Evolutionary conservation across 78 protist species (phyloP).

Genomic region (Chrysochromulina parva): DNA sequence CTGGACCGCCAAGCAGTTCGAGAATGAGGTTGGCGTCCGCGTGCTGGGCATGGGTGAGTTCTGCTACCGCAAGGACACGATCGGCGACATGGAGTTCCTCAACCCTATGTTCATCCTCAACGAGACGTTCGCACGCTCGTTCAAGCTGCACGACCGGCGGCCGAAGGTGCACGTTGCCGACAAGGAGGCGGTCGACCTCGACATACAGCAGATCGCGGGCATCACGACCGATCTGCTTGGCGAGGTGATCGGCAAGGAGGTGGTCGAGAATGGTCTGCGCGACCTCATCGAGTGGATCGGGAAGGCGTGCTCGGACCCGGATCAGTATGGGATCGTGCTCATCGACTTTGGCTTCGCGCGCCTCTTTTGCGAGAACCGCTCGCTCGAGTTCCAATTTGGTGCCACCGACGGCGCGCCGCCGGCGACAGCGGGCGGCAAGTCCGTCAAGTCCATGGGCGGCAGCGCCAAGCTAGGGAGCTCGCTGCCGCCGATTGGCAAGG

Average conservation of each 20-base stretch:
- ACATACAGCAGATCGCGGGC: not conserved
- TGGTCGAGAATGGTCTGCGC: not conserved
- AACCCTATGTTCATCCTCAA: not conserved
- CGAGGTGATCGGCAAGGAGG: not conserved
- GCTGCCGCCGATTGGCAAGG: too few species aligned
- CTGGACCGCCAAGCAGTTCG: not conserved
- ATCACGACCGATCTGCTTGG: not conserved
- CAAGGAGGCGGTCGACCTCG: not conserved
- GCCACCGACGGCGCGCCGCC: not conserved
- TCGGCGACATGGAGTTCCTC: not conserved
- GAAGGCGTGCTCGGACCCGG: not conserved
- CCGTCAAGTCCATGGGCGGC: not conserved
- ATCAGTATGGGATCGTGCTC: not conserved
- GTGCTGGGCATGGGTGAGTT: not conserved
- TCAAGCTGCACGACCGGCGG: not conserved
- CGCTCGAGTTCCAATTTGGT: not conserved
- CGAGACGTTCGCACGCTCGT: not conserved
- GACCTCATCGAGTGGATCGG: not conserved
- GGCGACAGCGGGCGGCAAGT: not conserved
- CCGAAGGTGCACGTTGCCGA: not conserved
- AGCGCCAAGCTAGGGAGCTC: too few species aligned
- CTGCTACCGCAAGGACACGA: not conserved
- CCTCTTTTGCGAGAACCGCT: not conserved
- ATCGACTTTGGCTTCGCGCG: not conserved
- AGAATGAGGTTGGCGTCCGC: not conserved